phyloP scores from a whole-genome alignment of 305 asterid genomes.

The Salvia sclarea region DNA sequence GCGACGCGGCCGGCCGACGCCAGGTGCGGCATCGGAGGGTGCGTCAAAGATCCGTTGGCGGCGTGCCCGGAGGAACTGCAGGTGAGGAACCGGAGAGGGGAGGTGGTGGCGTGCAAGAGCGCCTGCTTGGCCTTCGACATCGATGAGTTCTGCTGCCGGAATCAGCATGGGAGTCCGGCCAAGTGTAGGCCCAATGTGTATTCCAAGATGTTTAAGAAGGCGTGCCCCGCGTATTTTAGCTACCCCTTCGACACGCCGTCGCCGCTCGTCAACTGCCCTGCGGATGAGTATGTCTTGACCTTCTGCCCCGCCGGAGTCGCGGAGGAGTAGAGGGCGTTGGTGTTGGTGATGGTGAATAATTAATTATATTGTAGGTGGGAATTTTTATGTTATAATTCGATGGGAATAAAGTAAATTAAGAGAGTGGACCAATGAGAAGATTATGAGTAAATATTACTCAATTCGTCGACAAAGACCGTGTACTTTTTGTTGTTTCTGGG shows the following conservation, averaged over 20 bases:
- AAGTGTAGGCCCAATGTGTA: conserved; percentile 62
- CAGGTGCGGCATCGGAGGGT: conserved; percentile 55
- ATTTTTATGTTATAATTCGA: too few species aligned
- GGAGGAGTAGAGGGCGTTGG: conserved; percentile 25
- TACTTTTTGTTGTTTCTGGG: too few species aligned
- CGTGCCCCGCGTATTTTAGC: conserved; percentile 69
- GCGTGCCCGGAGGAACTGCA: conserved; percentile 58
- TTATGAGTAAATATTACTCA: too few species aligned
- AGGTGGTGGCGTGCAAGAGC: conserved; percentile 77
- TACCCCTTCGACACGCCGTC: conserved; percentile 66
- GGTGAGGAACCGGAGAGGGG: conserved; percentile 45
- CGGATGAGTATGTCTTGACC: conserved; percentile 55
- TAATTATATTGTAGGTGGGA: too few species aligned
- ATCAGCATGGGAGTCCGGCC: conserved; percentile 55
- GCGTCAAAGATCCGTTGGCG: conserved; percentile 44
- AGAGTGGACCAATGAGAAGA: too few species aligned
- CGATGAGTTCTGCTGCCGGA: conserved; percentile 74
- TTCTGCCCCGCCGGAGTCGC: conserved; percentile 75
- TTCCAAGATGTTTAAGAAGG: conserved; percentile 65
- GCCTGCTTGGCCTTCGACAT: conserved; percentile 71
- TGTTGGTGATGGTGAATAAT: too few species aligned
- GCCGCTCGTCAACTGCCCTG: conserved; percentile 53
- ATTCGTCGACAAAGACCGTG: too few species aligned
- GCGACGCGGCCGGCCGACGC: conserved; percentile 24
- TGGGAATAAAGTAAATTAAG: too few species aligned